Evolutionary conservation across 306 rosid species (phyloP), one percentile per base, ranked within the genome.

Genomic region (Canavalia gladiata): DNA sequence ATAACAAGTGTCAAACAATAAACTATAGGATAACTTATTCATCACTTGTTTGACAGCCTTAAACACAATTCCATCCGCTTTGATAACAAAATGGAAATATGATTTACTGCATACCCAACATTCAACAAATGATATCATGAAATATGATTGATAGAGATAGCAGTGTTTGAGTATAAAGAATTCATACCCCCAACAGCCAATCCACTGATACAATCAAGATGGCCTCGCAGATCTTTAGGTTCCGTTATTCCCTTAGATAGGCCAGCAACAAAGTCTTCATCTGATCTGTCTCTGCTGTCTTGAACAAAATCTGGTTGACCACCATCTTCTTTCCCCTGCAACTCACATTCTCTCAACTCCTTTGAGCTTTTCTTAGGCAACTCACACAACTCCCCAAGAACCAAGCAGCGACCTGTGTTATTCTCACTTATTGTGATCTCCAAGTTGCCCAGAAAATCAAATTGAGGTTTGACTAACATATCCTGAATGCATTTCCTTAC

Each of bases 121-220:
- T 52, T 72, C 45, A 76, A 66, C 56, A 60, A 29, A 9, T 8
- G 34, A 55, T 25, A 41, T 52, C 50, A 72, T 6, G 54, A 54
- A 72, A 72, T 45, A 79, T n/a, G 74, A 50, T 28, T 75, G 47
- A 66, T 62, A 52, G 69, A 49, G 46, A 81, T 25, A 51, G 33
- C 47, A 68, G 69, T 6, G 29, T 72, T 34, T 60, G 75, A 78
- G 42, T 10, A 55, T 34, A 64, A 68, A 33, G 65, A 80, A 81
- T 62, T 31, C 87, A 72, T 88, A 95, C 99, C 99, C 80, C 99
- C 99, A 66, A 91, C 88, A 56, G 90, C 87, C 74, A 95, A 89
- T 63, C 91, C 94, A 9, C 97, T 82, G 85, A 95, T 82, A 77
- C 92, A 89, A 80, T 89, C 97, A 79, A 88, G 91, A 90, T 93